phyloP scores from a whole-genome alignment of 2,329 filamentous ascomycete species.

The Colletotrichum higginsianum region DNA sequence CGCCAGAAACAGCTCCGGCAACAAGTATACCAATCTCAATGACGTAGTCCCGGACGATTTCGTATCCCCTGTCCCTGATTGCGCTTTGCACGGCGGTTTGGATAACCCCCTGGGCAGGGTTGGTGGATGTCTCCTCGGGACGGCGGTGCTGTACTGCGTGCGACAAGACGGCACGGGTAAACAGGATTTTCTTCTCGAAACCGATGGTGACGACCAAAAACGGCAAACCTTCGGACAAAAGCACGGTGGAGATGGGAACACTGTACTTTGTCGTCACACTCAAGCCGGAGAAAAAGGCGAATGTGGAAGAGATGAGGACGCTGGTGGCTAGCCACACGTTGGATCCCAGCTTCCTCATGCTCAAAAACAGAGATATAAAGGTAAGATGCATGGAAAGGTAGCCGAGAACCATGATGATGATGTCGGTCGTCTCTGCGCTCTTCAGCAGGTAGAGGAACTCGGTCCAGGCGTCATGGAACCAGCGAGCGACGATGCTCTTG shows the following conservation, averaged over 20 bases:
- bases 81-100: slow-evolving; percentile 95
- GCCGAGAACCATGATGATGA: slow-evolving; percentile 96
- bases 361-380: slow-evolving; percentile 96
- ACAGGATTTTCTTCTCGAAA: slow-evolving; percentile 97
- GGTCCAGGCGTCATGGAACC: too few relatives aligned
- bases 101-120: slow-evolving; percentile 72
- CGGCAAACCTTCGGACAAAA: slow-evolving; percentile 94
- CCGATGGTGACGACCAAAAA: slow-evolving; percentile 99
- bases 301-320: slow-evolving; percentile 92
- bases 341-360: slow-evolving; percentile 95
- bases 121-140: slow-evolving; percentile 65
- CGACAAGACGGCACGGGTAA: slow-evolving; percentile 93
- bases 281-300: slow-evolving; percentile 94
- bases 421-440: slow-evolving; percentile 66
- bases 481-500: too few relatives aligned
- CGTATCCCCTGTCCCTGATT: slow-evolving; percentile 91
- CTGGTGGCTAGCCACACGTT: slow-evolving; percentile 97
- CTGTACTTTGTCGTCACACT: slow-evolving; percentile 93
- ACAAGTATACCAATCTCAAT: slow-evolving; percentile 92
- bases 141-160: slow-evolving; percentile 84
- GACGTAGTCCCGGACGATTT: slow-evolving; percentile 95
- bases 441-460: too few relatives aligned
- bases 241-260: slow-evolving; percentile 91
- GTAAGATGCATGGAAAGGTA: slow-evolving; percentile 99
- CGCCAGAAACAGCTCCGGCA: slow-evolving; percentile 89